A percentile compares a stretch with the other conserved stretches of the same genome.
Conservation (phyloP, 2,329 filamentous ascomycete genomes). For the Colletotrichum orchidophilum region DNA sequence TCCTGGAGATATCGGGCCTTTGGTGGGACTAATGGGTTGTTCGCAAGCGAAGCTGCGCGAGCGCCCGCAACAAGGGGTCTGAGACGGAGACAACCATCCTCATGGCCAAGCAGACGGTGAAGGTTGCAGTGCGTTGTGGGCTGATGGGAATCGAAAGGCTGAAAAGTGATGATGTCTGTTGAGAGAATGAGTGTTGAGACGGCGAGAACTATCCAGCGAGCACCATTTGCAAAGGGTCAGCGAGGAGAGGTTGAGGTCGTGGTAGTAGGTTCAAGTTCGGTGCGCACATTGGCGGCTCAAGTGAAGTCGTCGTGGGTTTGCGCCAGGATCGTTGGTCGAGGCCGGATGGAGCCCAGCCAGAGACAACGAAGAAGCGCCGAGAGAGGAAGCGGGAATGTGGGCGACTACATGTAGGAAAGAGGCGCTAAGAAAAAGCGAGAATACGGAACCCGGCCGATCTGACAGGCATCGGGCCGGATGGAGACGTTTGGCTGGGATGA, state of each 20-base stretch:
- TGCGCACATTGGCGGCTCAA: background rate
- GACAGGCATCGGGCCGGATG: slow-evolving; percentile 10
- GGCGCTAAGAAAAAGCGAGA: background rate
- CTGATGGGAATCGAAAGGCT: background rate
- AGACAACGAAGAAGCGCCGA: slow-evolving; percentile 27
- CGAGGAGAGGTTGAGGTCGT: background rate
- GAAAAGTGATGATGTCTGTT: background rate
- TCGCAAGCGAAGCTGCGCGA: background rate
- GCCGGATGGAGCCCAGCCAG: background rate
- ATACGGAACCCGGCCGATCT: background rate
- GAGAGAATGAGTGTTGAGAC: background rate
- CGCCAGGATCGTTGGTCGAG: background rate
- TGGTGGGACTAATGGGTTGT: slow-evolving; percentile 2
- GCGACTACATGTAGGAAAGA: background rate
- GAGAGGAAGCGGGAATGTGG: slow-evolving; percentile 21
- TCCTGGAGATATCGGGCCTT: slow-evolving; percentile 20
- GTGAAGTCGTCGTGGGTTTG: slow-evolving; percentile 2
- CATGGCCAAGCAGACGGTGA: background rate
- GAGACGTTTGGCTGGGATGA: slow-evolving; percentile 5
- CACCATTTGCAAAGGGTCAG: no score
- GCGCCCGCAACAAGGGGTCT: background rate
- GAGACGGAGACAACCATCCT: background rate
- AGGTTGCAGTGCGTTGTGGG: background rate
- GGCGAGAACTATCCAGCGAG: background rate
- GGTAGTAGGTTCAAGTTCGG: background rate